phyloP scores from a whole-genome alignment of 208 protist species.

The Zelonia costaricensis region DNA sequence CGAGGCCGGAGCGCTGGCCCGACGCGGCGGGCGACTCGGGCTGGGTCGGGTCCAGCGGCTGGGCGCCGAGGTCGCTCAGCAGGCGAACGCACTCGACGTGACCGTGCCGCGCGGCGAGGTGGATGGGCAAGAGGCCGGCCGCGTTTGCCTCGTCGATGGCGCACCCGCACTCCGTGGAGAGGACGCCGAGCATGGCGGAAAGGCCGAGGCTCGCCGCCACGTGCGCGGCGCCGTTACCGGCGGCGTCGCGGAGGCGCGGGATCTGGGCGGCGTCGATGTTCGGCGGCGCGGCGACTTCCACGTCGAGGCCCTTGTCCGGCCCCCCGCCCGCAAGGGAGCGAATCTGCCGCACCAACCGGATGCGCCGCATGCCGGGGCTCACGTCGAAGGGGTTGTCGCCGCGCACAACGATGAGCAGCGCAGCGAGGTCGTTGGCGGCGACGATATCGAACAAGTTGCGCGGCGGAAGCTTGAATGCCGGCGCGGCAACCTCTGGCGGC shows the following conservation, averaged over 20 bases:
- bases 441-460: constrained; percentile 54
- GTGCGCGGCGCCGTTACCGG: constrained; percentile 49
- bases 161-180: constrained; percentile 43
- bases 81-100: constrained; percentile 35
- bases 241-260: constrained; percentile 21
- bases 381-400: constrained; percentile 66
- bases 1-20: constrained; percentile 4
- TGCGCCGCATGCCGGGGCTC: constrained; percentile 59
- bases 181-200: constrained; percentile 20
- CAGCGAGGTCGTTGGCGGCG: constrained; percentile 43
- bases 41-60: constrained; percentile 20
- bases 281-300: constrained; percentile 26
- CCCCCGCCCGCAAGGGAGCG: constrained; percentile 5
- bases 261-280: constrained; percentile 34
- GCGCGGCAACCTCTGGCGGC: constrained; percentile 3
- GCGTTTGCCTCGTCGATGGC: constrained; percentile 38
- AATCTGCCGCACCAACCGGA: constrained; percentile 27
- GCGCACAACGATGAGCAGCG: constrained; percentile 44
- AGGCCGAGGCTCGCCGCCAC: constrained; percentile 44
- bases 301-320: constrained; percentile 36
- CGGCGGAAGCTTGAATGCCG: constrained; percentile 18
- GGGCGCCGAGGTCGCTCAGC: constrained; percentile 32
- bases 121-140: constrained; percentile 43
- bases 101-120: constrained; percentile 43
- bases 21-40: not conserved